Evolutionary conservation across 768 basidiomycete genomes (phyloP).

Genomic region (Boletus tomentosulus): DNA sequence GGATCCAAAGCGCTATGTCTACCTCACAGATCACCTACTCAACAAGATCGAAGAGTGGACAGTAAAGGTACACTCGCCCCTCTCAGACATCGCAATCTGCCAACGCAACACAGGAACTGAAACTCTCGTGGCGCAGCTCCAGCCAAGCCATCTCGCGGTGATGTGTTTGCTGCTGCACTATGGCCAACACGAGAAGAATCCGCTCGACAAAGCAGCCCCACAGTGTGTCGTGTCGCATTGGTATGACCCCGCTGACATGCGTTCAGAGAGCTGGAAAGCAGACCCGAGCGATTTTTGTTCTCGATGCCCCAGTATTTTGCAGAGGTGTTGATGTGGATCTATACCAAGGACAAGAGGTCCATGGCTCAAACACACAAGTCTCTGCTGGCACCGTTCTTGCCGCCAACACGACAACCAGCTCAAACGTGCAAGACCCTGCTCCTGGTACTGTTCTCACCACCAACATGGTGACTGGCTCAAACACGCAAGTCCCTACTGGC

Average conservation of each 20-base stretch:
- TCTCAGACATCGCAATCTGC: too few species aligned
- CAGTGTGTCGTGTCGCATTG: too few species aligned
- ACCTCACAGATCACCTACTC: constrained; percentile 68
- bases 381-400: too few species aligned
- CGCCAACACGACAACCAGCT: too few species aligned
- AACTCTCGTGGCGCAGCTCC: constrained; percentile 36
- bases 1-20: constrained; percentile 55
- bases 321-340: constrained; percentile 62
- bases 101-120: constrained; percentile 71
- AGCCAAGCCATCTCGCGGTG: constrained; percentile 55
- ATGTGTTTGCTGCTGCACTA: constrained; percentile 64
- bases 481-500: too few species aligned
- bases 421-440: too few species aligned
- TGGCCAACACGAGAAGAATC: constrained; percentile 69
- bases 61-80: too few species aligned
- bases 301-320: constrained; percentile 63
- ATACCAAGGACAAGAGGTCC: constrained; percentile 57
- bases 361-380: too few species aligned
- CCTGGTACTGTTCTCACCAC: too few species aligned
- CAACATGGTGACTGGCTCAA: too few species aligned
- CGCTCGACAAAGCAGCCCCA: constrained; percentile 54
- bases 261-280: too few species aligned
- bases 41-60: constrained; percentile 51
- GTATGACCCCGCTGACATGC: too few species aligned
- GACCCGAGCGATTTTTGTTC: constrained; percentile 53